Evolutionary conservation across 2,329 filamentous ascomycete genomes (phyloP).

Genomic region (Ophiostoma sp.): DNA sequence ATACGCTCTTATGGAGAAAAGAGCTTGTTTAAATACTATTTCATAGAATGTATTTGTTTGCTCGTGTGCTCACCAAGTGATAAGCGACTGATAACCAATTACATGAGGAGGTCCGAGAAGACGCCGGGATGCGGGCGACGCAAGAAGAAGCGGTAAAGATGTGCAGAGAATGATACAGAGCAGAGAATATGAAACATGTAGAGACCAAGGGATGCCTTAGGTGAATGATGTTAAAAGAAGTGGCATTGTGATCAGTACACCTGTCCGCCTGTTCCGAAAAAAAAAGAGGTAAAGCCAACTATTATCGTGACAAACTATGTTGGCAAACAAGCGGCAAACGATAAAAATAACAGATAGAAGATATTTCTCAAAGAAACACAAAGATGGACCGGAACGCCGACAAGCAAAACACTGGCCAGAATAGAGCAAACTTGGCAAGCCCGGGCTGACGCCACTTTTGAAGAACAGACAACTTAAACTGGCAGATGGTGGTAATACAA

Average conservation of each 20-base stretch:
- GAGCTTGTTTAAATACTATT: too few relatives aligned
- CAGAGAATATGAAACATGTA: background rate
- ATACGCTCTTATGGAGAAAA: background rate
- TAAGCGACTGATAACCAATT: background rate
- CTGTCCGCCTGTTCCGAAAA: background rate
- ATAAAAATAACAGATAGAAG: background rate
- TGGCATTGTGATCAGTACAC: background rate
- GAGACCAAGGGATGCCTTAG: background rate
- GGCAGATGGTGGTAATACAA: background rate
- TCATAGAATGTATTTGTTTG: too few relatives aligned
- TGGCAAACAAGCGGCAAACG: background rate
- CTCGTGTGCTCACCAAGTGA: background rate
- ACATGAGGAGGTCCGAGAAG: background rate
- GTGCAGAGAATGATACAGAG: background rate
- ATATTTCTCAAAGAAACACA: background rate
- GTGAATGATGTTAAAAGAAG: background rate
- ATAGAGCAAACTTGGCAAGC: background rate
- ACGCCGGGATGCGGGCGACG: background rate
- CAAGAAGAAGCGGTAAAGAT: background rate
- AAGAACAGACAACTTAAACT: background rate
- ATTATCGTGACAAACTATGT: background rate
- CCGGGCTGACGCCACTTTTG: background rate
- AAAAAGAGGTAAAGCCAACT: background rate
- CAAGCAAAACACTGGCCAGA: background rate
- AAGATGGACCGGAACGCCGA: background rate